Percentiles rank a stretch among this genome's conserved stretches.
These are phyloP conservation scores for Lithocarpus polystachyus DNA, from an alignment of 306 rosid species.

Conservation along the genomic window DNA sequence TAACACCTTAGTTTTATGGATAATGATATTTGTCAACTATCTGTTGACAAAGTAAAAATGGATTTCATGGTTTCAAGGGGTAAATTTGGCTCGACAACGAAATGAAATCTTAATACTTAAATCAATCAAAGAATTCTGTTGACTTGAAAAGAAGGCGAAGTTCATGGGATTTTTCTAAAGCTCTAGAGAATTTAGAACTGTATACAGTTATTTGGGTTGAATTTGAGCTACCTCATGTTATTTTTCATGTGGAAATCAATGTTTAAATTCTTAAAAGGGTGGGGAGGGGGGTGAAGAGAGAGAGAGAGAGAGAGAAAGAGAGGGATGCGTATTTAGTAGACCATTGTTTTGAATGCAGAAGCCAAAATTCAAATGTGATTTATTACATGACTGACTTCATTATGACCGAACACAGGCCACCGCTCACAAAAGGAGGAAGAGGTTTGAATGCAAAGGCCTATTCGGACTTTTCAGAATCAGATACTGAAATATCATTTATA, in stretches of 20 bases:
- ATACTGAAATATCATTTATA: slow-evolving; percentile 76
- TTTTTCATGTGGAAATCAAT: background rate
- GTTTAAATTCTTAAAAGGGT: background rate
- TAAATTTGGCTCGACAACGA: background rate
- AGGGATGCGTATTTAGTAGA: no score
- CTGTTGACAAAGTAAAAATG: background rate
- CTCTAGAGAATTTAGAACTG: background rate
- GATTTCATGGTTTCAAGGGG: background rate
- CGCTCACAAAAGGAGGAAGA: slow-evolving; percentile 35
- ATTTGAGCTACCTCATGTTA: background rate
- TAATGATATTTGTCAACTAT: background rate
- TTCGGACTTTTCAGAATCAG: slow-evolving; percentile 56
- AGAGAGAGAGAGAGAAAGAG: no score
- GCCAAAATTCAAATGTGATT: background rate
- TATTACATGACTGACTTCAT: background rate
- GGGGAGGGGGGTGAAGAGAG: no score
- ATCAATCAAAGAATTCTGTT: background rate
- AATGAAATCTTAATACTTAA: background rate
- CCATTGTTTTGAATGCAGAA: no score
- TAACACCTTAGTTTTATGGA: background rate
- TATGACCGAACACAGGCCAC: slow-evolving; percentile 35
- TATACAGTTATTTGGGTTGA: background rate
- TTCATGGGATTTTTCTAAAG: background rate
- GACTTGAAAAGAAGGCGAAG: background rate
- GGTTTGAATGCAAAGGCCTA: slow-evolving; percentile 36